Base-by-base conservation (phyloP, 495 filamentous ascomycete genomes). In the Lophiostoma macrostomum region DNA sequence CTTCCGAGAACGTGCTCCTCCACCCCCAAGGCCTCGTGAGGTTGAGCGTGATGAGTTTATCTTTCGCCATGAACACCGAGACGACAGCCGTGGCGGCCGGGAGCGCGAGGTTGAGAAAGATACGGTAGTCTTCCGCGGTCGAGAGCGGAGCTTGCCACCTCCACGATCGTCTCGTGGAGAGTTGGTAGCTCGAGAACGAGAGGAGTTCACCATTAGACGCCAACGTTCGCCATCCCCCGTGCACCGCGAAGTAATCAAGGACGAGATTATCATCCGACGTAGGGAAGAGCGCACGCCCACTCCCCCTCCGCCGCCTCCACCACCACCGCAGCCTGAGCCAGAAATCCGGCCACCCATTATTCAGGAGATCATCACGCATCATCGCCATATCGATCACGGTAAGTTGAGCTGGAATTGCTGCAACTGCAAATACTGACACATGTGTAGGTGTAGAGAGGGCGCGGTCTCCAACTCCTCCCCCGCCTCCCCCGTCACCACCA, bases 361-460 rank as follows among this genome's bases (percentile, higher is more conserved):
- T 63, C 81, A 88, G 53, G 86, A 94, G 63, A 78, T 93, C 36
- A 87, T 90, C 51, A 89, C 87, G 1, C 88, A 90, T 67, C 90
- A 93, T 64, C 78, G 85, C 19, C 85, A 91, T 60, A 87, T 95
- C 63, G 87, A 96, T 66, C 88, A 95, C 71, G 90, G 89, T 86
- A 75, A 68, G 70, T 50, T 13, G n/a, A 35, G 8, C 24, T 11
- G n/a, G 11, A 13, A 29, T 16, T 12, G 16, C 35, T 5, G n/a
- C 3, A 30, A 3, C 18, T n/a, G 20, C 19, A 10, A 14, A 16
- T 32, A 19, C 45, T 58, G 14, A 60, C 31, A 20, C 14, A 18
- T 32, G 16, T 46, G 11, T 31, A 68, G 66, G 70, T 31, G 60
- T 73, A 12, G 66, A 67, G 50, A 47, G 67, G 36, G 67, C 58